Evolutionary conservation across 2,329 filamentous ascomycete species (phyloP), one percentile per base, ranked within the genome.

Genomic region (Neonectria neomacrospora): DNA sequence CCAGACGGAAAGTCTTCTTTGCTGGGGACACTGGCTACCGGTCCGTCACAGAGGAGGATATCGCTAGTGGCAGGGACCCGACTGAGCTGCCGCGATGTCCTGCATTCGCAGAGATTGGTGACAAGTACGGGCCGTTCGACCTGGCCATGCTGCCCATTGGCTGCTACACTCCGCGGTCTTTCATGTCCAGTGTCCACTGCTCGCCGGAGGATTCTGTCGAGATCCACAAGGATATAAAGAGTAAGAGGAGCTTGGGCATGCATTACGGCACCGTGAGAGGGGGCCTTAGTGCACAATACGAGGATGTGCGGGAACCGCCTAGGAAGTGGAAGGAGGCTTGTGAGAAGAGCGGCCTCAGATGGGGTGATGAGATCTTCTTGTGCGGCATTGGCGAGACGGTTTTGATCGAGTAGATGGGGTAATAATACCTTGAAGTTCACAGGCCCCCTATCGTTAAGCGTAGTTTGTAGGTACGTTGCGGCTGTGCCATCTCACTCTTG

Each of bases 101-200:
- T 6, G 91, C 91, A 30, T 97, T 97, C 79, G 85, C 86, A 58
- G 83, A 94, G 76, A 92, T 96, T 66, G 93, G 93, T 59, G 78
- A 86, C 22, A 84, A 89, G 55, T 84, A 91, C 26, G 93, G 93
- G 0, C 91, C 92, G 0, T 95, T 97, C 73, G 91, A 96, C 75
- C 84, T 97, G 7, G 93, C 93, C 0, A 80, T 97, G 56, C 93
- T 97, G 63, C 93, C 93, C 14, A 96, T 97, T 70, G 93, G 93
- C 50, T 93, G 93, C 1, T 96, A 96, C 76, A 82, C 86, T 61
- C 90, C 90, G 1, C 82, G 90, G n/a, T 75, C 77, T 63, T 73
- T 95, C 64, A 92, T 94, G 83, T 91, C 88, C 54, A 81, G 87
- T 12, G 88, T 94, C 83, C 93, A 97, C 75, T 90, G 90, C 3